phyloP scores from a whole-genome alignment of 306 rosid species.

The Cicer bijugum region DNA sequence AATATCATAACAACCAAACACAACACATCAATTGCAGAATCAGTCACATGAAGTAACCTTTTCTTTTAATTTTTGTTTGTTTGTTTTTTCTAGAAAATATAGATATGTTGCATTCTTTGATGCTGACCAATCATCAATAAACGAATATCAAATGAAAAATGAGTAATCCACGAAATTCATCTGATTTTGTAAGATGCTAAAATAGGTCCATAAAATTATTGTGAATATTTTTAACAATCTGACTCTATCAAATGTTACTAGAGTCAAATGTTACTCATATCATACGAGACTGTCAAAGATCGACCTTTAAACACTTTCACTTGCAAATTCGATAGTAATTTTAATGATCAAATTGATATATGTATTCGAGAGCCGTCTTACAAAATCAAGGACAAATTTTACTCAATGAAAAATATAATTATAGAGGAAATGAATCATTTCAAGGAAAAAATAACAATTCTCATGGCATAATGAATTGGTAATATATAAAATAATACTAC shows the following conservation, averaged over 20 bases:
- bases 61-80: neutral
- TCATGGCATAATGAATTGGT: slow-evolving; percentile 39
- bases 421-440: slow-evolving; percentile 21
- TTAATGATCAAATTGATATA: no score
- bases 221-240: no score
- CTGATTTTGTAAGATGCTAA: no score
- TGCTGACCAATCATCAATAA: neutral
- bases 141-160: neutral
- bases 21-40: neutral
- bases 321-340: no score
- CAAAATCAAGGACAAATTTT: no score
- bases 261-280: no score
- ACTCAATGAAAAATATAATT: no score
- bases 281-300: no score
- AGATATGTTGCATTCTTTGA: neutral
- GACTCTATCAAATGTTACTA: no score
- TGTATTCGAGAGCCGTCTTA: no score
- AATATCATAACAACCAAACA: neutral
- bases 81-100: neutral
- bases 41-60: neutral
- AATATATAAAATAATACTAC: slow-evolving; percentile 38
- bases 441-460: neutral
- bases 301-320: no score
- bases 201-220: no score
- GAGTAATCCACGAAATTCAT: neutral